Base-by-base conservation (phyloP, 495 filamentous ascomycete genomes). In the Thermothielavioides terrestris region DNA sequence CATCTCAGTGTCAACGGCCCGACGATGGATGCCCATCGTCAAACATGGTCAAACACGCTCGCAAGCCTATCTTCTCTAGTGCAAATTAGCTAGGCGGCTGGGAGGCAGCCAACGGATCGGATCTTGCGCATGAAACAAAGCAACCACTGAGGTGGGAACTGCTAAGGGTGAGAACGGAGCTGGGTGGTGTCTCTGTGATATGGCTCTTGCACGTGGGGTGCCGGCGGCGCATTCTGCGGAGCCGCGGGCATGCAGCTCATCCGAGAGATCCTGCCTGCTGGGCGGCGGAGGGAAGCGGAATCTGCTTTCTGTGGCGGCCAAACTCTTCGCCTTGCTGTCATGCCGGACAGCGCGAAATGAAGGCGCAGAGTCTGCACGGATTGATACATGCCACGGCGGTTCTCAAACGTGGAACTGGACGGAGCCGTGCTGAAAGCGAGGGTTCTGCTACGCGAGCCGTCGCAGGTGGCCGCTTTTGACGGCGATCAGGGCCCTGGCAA, bases 401-500 rank as follows among this genome's bases (percentile, higher is more conserved):
- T 44, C 50, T 66, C 58, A 55, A 54, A 62, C 63, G 51, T 58
- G 60, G 58, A 58, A 61, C 44, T 25, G 32, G 10, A 15, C 21
- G 14, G 46, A 54, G 51, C 62, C 56, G 60, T 55, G 45, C 22
- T 23, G 45, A 57, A 53, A 54, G 50, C 36, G 32, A n/a, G 28
- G 34, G 35, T 56, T 53, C 50, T 67, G 64, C 52, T 63, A 67
- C 62, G 50, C 40, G 50, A 50, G 31, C 23, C 56, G 64, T 67
- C 44, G 48, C 58, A 67, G 58, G 48, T 22, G 17, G 52, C 52
- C 53, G 50, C 37, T 57, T 54, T 57, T 38, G 54, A 22, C 50
- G 55, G 53, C 52, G 59, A 65, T 65, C 59, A 52, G 23, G 59
- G 53, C n/a, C n/a, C n/a, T n/a, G n/a, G n/a, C n/a, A n/a, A n/a